Percentiles rank a stretch among this genome's conserved stretches.
Conservation (phyloP, 768 basidiomycete genomes). For the Mrakia hoshinonis region DNA sequence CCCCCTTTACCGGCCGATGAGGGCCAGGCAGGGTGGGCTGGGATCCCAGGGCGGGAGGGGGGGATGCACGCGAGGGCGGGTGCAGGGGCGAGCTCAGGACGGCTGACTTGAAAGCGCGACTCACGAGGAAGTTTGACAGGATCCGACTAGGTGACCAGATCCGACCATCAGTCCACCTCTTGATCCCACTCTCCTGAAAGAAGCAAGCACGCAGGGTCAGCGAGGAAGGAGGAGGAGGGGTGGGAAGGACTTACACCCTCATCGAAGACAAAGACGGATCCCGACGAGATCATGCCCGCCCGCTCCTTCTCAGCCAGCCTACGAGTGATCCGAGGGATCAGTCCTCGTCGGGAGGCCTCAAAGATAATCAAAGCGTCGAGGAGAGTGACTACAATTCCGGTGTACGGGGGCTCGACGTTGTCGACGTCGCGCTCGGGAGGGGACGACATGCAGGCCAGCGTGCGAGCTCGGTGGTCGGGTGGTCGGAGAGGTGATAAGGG, state of each 20-base stretch:
- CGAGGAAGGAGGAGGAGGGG: not conserved
- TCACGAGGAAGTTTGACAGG: slow-evolving; percentile 17
- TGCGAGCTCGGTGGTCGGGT: too few species aligned
- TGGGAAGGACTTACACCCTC: slow-evolving; percentile 12
- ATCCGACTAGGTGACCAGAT: not conserved
- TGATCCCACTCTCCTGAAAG: slow-evolving; percentile 24
- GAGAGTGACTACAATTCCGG: slow-evolving; percentile 82
- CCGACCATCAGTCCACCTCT: not conserved
- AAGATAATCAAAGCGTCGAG: slow-evolving; percentile 93
- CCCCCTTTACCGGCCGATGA: too few species aligned
- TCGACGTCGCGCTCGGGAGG: too few species aligned
- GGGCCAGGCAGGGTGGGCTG: too few species aligned
- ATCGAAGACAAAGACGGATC: slow-evolving; percentile 28
- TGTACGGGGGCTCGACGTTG: not conserved
- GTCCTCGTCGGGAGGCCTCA: slow-evolving; percentile 79
- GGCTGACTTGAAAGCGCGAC: not conserved
- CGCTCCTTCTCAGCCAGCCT: slow-evolving; percentile 24
- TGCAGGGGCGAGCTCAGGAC: not conserved
- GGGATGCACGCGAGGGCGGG: not conserved
- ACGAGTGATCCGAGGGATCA: slow-evolving; percentile 54
- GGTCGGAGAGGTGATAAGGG: too few species aligned
- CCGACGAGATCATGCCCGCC: slow-evolving; percentile 17
- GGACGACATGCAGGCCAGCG: too few species aligned
- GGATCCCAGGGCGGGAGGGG: not conserved
- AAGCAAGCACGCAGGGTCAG: not conserved